Percentiles rank a stretch among this genome's conserved stretches.
Evolutionary conservation across 371 early-diverging fungal species (phyloP).

Genomic region (Syncephalastrum racemosum): DNA sequence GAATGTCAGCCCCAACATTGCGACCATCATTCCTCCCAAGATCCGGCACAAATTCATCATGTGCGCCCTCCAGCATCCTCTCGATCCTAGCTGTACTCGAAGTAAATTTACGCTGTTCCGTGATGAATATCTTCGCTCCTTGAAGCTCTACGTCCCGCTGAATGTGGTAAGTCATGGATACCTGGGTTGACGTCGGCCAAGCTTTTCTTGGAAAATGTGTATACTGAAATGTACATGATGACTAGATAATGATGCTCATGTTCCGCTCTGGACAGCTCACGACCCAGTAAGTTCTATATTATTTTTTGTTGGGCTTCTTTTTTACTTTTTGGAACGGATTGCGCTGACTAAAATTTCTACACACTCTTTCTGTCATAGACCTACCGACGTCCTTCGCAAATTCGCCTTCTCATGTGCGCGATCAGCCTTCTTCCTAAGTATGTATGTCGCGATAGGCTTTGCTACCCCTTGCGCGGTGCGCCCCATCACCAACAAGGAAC

Average conservation of each 20-base stretch:
- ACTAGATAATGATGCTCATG: constrained; percentile 57
- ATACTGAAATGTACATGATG: background rate
- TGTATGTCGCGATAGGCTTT: constrained; percentile 66
- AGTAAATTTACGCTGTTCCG: constrained; percentile 40
- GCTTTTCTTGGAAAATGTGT: background rate
- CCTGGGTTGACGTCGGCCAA: background rate
- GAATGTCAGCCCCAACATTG: constrained; percentile 59
- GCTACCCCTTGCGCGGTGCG: constrained; percentile 69
- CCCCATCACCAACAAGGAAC: constrained; percentile 55
- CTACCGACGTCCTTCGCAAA: constrained; percentile 32
- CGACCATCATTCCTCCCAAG: constrained; percentile 39
- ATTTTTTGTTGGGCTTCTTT: constrained; percentile 1
- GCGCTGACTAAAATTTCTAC: background rate
- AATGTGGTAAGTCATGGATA: constrained; percentile 56
- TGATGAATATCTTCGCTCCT: constrained; percentile 54
- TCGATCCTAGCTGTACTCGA: constrained; percentile 51
- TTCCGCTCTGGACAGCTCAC: constrained; percentile 48
- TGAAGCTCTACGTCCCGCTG: constrained; percentile 69
- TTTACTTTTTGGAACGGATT: background rate
- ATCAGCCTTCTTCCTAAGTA: constrained; percentile 70
- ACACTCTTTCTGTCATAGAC: constrained; percentile 22
- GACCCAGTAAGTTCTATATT: constrained; percentile 37
- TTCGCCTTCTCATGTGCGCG: constrained; percentile 61
- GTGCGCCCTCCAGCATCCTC: constrained; percentile 78
- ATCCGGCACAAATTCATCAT: constrained; percentile 66